These are phyloP conservation scores for Lineolata rhizophorae DNA, from an alignment of 495 filamentous ascomycete species.

Conservation along the genomic window DNA sequence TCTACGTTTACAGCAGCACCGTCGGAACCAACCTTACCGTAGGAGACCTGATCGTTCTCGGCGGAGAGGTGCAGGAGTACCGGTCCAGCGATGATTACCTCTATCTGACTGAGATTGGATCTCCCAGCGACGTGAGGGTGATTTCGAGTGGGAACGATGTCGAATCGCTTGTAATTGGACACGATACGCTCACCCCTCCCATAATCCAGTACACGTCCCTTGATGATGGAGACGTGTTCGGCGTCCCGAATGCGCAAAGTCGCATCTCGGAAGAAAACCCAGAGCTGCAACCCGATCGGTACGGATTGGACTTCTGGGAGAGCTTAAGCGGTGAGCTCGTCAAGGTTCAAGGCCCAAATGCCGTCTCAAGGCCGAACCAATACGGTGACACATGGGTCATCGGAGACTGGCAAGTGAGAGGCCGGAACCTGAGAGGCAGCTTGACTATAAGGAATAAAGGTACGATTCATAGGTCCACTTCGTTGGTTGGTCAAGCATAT, in stretches of 20 bases:
- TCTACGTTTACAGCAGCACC: slow-evolving; percentile 30
- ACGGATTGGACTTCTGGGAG: slow-evolving; percentile 46
- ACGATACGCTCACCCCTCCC: slow-evolving; percentile 25
- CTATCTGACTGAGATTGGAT: slow-evolving; percentile 32
- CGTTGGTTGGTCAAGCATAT: no score
- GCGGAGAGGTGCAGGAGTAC: slow-evolving; percentile 32
- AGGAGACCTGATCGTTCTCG: slow-evolving; percentile 33
- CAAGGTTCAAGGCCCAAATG: slow-evolving; percentile 24
- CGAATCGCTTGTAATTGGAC: slow-evolving; percentile 30
- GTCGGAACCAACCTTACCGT: slow-evolving; percentile 22
- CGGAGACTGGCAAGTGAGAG: slow-evolving; percentile 30
- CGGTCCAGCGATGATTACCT: slow-evolving; percentile 26
- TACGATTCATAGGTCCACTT: no score
- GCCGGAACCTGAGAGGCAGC: slow-evolving; percentile 29
- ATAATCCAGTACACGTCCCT: slow-evolving; percentile 27
- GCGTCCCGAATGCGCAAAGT: slow-evolving; percentile 28
- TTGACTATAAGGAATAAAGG: slow-evolving; percentile 23
- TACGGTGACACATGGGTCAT: slow-evolving; percentile 41
- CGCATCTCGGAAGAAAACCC: slow-evolving; percentile 32
- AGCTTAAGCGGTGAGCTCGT: slow-evolving; percentile 35
- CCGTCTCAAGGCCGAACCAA: slow-evolving; percentile 27
- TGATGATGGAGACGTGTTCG: slow-evolving; percentile 31
- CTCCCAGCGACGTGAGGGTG: slow-evolving; percentile 23
- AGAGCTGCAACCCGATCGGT: slow-evolving; percentile 25
- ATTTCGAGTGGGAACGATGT: slow-evolving; percentile 24